Conservation (phyloP, 768 basidiomycete genomes). For the Kwoniella bestiolae region DNA sequence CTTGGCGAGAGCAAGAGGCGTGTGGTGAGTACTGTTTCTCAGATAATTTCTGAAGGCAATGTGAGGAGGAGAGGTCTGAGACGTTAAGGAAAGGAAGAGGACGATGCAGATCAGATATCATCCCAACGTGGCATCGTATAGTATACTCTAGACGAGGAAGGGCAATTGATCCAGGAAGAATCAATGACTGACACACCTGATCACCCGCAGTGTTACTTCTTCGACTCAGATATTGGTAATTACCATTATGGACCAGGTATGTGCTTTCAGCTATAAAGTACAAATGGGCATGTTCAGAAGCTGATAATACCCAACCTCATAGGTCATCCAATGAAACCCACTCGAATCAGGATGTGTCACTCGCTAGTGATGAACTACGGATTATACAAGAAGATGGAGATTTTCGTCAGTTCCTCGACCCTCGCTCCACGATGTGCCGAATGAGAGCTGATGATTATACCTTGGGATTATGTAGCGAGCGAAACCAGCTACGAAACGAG, state of each 20-base stretch:
- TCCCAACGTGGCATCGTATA: no score
- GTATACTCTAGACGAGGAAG: no score
- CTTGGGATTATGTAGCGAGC: conserved; percentile 68
- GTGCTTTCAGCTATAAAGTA: no score
- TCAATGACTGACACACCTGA: not conserved
- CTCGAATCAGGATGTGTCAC: conserved; percentile 98
- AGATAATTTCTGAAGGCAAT: not conserved
- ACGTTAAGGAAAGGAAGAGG: no score
- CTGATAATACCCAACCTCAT: conserved; percentile 41
- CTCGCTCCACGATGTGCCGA: not conserved
- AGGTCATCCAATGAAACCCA: conserved; percentile 97
- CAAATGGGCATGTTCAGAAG: no score
- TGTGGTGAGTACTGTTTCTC: conserved; percentile 66
- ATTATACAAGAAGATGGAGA: conserved; percentile 99
- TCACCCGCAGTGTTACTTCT: conserved; percentile 86
- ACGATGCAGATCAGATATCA: no score
- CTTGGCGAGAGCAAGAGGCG: conserved; percentile 83
- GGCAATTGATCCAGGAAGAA: no score
- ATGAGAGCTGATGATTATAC: conserved; percentile 7
- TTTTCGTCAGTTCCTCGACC: conserved; percentile 72
- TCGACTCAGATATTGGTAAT: conserved; percentile 98
- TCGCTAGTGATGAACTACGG: conserved; percentile 99
- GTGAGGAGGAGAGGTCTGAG: not conserved
- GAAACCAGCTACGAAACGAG: conserved; percentile 98
- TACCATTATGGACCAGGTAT: conserved; percentile 88